Evolutionary conservation across 2,329 filamentous ascomycete genomes (phyloP).

Genomic region (Beauveria sp.): DNA sequence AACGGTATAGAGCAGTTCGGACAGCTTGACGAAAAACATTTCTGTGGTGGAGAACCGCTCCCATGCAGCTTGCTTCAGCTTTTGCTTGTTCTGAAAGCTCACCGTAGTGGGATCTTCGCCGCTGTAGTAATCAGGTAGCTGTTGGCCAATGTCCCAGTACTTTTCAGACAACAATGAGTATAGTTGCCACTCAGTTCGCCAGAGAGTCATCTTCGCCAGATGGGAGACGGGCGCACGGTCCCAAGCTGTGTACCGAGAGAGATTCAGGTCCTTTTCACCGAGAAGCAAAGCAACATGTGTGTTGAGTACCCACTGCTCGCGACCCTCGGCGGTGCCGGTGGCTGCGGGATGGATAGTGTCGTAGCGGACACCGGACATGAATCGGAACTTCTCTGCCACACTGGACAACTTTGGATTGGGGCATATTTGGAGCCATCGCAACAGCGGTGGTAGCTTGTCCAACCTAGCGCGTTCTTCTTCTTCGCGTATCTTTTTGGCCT

Average conservation of each 20-base stretch:
- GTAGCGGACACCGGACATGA: conserved; percentile 53
- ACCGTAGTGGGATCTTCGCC: conserved; percentile 36
- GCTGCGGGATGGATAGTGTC: conserved; percentile 51
- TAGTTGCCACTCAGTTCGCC: conserved; percentile 48
- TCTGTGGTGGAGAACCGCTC: conserved; percentile 49
- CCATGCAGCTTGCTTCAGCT: conserved; percentile 41
- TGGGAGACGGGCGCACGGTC: conserved; percentile 43
- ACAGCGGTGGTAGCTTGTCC: conserved; percentile 49
- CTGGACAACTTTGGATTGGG: conserved; percentile 42
- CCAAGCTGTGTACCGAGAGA: conserved; percentile 55
- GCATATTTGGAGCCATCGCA: conserved; percentile 52
- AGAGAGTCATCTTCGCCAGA: conserved; percentile 51
- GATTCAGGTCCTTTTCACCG: conserved; percentile 54
- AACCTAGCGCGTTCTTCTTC: conserved; percentile 49
- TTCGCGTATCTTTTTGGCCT: conserved; percentile 41
- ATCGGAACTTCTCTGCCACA: conserved; percentile 46
- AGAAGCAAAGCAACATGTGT: conserved; percentile 55
- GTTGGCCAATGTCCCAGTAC: conserved; percentile 44
- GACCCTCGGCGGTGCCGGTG: conserved; percentile 46
- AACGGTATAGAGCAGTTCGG: conserved; percentile 53
- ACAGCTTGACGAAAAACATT: conserved; percentile 57
- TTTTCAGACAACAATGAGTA: conserved; percentile 46
- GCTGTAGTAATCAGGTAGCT: conserved; percentile 46
- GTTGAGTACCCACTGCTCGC: conserved; percentile 60
- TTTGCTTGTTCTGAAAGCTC: conserved; percentile 34